Base-by-base conservation (phyloP, 2,329 filamentous ascomycete species). In the Neurospora crassa region DNA sequence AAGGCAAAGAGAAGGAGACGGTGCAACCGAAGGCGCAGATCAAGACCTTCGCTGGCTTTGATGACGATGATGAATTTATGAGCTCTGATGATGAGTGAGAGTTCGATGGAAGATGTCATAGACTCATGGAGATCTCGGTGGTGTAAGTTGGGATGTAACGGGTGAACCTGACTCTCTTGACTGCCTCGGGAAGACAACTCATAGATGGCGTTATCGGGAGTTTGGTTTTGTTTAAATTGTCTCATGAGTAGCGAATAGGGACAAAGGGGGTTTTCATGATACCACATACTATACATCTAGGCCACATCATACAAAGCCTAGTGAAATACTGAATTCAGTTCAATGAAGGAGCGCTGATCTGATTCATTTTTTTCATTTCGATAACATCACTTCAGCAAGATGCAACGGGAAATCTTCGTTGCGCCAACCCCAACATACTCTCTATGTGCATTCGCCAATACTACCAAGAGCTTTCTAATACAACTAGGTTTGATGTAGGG, bases 1-100 rank as follows among this genome's bases (percentile, higher is more conserved):
- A 82, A 71, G 78, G 72, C 68, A 77, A 74, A 71, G 76, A 68
- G 71, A 78, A 67, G 76, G 79, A 73, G 74, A 80, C 80, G 71
- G 78, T 42, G 69, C 82, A 83, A 74, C 78, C 79, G 34, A 80
- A 80, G 70, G 78, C 45, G 69, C 82, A 83, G 74, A 78, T 78
- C 20, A 83, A 76, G 76, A 83, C 85, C 0, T 92, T 94, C 77
- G 91, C 90, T 76, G 92, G 91, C 0, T 95, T 94, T 81, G 92
- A 94, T 73, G 91, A 94, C 42, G 90, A 92, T 70, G 91, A 94
- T 67, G 90, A 92, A 76, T 91, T 90, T 74, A 89, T 91, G 87
- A 91, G 89, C 76, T 89, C 87, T 11, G 87, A 87, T 69, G 87
- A 90, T n/a, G 89, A 90, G 42, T 63, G 85, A 87, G 34, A 72